Evolutionary conservation across 768 basidiomycete genomes (phyloP), one percentile per base, ranked within the genome.

Genomic region (Psilocybe azurescens): DNA sequence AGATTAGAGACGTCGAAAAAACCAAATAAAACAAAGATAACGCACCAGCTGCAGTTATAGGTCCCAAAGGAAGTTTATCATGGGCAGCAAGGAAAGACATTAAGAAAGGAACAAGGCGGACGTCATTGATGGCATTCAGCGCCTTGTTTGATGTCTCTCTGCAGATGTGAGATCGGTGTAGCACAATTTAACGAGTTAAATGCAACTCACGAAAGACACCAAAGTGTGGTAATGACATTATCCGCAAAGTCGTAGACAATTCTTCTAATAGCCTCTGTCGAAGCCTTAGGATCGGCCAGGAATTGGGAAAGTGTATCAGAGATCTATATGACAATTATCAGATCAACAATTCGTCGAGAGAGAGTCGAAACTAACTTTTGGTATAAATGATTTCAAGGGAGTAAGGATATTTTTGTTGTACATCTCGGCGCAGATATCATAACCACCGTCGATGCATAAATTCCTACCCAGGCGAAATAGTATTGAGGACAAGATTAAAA

Each of bases 351-450:
- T 39, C 38, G 9, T 46, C 29, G 53, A 6, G 10, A 28, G 11
- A 44, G n/a, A n/a, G 41, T 60, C 48, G 41, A 20, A 32, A 59
- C 73, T 46, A 65, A 93, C 94, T 80, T 94, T 95, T 6, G 91
- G 89, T 16, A 95, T 81, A 68, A 94, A 92, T 0, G 84, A 81
- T 67, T 81, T 87, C 60, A 95, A 74, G 2, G 93, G 92, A 5
- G 88, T 83, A 53, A 97, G 79, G 49, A 97, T 89, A 67, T 93
- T 93, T 79, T 97, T 97, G 75, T 98, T 97, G 78, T 90, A 96
- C 93, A 98, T 96, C 75, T 97, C 94, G 1, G 91, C 94, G 69
- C 95, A 96, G 51, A 97, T 91, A 65, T 97, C 95, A 71, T 93
- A 92, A 55, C 96, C 96, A 14, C 95, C 96, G 71, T 98, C 96